Evolutionary conservation across 2,329 filamentous ascomycete genomes (phyloP).

Genomic region (Neonectria coccinea): DNA sequence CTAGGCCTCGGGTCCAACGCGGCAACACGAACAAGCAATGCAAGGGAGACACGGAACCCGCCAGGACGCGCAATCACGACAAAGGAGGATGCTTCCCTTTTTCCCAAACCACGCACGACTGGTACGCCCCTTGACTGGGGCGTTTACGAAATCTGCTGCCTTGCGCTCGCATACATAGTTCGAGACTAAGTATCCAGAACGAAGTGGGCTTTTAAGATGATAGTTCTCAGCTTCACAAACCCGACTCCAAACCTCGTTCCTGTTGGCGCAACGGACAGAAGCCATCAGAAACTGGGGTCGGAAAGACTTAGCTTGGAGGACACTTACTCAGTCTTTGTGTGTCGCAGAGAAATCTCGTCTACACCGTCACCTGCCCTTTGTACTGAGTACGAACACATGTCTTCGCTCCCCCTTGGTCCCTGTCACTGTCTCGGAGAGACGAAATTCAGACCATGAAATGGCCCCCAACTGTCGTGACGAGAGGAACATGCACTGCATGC

Average conservation of each 20-base stretch:
- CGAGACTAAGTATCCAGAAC: slow-evolving; percentile 6
- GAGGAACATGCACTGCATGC: background rate
- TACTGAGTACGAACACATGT: background rate
- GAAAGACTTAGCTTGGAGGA: background rate
- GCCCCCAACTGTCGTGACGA: background rate
- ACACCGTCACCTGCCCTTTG: background rate
- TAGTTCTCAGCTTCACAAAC: slow-evolving; percentile 7
- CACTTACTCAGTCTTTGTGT: background rate
- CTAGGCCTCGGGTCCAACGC: background rate
- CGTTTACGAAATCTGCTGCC: slow-evolving; percentile 1
- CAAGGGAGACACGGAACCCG: background rate
- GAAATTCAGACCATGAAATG: background rate
- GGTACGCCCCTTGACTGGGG: background rate
- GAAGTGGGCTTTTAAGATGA: slow-evolving; percentile 15
- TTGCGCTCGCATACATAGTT: background rate
- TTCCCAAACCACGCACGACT: background rate
- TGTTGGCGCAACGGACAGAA: background rate
- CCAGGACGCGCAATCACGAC: background rate
- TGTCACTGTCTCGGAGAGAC: background rate
- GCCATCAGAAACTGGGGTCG: background rate
- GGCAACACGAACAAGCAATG: background rate
- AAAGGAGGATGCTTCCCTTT: background rate
- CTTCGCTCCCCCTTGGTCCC: background rate
- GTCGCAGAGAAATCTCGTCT: background rate
- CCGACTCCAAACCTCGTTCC: slow-evolving; percentile 4